Evolutionary conservation across 805 yeast genomes (phyloP).

Genomic region (Nakazawaea wyomingensis): DNA sequence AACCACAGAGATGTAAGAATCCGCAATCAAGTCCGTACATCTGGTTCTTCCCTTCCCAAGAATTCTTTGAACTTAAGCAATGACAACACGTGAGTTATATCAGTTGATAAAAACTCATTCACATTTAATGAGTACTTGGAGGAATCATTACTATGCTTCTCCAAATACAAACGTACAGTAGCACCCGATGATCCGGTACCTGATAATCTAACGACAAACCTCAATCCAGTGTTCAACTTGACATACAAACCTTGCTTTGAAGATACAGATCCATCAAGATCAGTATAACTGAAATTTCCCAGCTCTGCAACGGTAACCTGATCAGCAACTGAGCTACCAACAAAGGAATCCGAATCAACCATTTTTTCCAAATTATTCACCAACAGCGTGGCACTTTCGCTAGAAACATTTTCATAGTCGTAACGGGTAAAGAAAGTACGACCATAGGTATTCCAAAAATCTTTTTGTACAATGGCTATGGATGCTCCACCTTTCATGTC

Average conservation of each 20-base stretch:
- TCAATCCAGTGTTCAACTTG: slow-evolving; percentile 73
- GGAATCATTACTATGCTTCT: slow-evolving; percentile 66
- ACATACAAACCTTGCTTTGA: slow-evolving; percentile 83
- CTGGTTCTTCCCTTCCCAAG: slow-evolving; percentile 82
- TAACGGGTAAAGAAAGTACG: slow-evolving; percentile 96
- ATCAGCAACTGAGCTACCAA: slow-evolving; percentile 49
- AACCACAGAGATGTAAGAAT: background rate
- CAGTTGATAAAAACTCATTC: slow-evolving; percentile 61
- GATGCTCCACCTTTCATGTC: slow-evolving; percentile 47
- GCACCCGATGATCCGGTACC: slow-evolving; percentile 99
- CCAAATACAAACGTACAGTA: slow-evolving; percentile 88
- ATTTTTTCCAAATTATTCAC: slow-evolving; percentile 44
- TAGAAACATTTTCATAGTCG: slow-evolving; percentile 81
- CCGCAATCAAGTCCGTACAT: slow-evolving; percentile 63
- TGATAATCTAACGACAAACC: slow-evolving; percentile 85
- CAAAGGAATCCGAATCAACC: slow-evolving; percentile 32
- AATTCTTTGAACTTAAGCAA: slow-evolving; percentile 68
- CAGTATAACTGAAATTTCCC: slow-evolving; percentile 89
- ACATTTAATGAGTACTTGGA: slow-evolving; percentile 46
- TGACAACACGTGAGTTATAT: slow-evolving; percentile 55
- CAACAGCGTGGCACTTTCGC: slow-evolving; percentile 69
- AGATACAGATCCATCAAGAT: slow-evolving; percentile 89
- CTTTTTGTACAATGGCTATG: slow-evolving; percentile 72
- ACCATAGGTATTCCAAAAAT: slow-evolving; percentile 90
- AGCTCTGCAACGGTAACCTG: slow-evolving; percentile 61